phyloP scores from a whole-genome alignment of 768 basidiomycete species.

The Cystofilobasidium bisporidii region DNA sequence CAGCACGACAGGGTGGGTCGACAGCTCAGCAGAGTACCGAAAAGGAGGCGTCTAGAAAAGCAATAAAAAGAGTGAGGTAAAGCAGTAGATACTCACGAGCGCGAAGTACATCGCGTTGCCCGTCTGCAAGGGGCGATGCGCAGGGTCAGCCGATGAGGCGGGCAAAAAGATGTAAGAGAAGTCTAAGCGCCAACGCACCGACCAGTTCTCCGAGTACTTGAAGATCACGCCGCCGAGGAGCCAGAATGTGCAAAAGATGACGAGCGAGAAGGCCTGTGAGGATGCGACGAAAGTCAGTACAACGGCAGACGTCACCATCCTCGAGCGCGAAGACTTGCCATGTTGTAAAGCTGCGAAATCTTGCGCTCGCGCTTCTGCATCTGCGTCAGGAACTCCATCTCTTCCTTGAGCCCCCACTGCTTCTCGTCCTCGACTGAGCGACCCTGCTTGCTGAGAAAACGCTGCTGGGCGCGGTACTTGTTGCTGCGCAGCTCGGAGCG shows the following conservation, averaged over 20 bases:
- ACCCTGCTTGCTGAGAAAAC: neutral
- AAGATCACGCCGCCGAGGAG: slow-evolving; percentile 9
- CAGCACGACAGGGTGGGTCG: too few relatives aligned
- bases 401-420: slow-evolving; percentile 15
- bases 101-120: neutral
- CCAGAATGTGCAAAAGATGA: slow-evolving; percentile 5
- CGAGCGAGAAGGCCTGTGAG: neutral
- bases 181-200: neutral
- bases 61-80: neutral
- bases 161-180: too few relatives aligned
- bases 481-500: neutral
- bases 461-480: slow-evolving; percentile 7
- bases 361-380: slow-evolving; percentile 8
- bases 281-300: too few relatives aligned
- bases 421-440: slow-evolving; percentile 1
- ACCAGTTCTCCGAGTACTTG: neutral
- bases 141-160: neutral
- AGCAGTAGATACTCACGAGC: neutral
- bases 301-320: neutral
- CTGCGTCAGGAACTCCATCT: neutral
- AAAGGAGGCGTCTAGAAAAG: neutral
- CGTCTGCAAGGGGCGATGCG: neutral
- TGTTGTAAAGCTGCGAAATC: slow-evolving; percentile 8
- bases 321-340: neutral
- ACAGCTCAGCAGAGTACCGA: too few relatives aligned